phyloP scores from a whole-genome alignment of 805 yeast genomes.

The Kluyveromyces aestuarii region DNA sequence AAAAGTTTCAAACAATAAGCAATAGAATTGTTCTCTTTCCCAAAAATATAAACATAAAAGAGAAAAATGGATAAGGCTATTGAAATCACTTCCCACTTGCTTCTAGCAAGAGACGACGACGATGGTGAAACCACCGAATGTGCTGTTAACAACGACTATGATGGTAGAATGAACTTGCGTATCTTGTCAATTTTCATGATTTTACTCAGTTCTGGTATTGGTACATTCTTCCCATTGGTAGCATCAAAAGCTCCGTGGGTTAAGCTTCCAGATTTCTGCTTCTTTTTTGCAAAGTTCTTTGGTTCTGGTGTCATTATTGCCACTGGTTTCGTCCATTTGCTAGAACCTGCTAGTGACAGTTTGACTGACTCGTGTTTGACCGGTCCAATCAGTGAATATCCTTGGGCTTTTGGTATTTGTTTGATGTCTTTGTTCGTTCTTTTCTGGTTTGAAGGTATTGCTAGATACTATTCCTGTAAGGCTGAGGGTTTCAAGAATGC shows the following conservation, averaged over 20 bases:
- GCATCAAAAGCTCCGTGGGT: constrained; percentile 51
- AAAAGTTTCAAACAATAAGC: no score
- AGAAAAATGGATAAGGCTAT: constrained; percentile 1
- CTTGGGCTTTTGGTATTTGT: constrained; percentile 51
- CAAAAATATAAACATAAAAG: neutral
- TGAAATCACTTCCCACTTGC: neutral
- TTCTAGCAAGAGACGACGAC: constrained; percentile 12
- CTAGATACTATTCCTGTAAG: neutral
- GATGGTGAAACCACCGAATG: constrained; percentile 27
- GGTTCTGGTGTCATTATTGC: constrained; percentile 83
- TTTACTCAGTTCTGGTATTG: constrained; percentile 46
- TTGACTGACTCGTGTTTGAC: constrained; percentile 53
- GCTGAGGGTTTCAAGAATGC: constrained; percentile 31
- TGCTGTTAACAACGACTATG: constrained; percentile 34
- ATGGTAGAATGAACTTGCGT: constrained; percentile 35
- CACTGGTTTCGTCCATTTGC: constrained; percentile 68
- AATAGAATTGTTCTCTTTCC: no score
- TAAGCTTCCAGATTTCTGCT: constrained; percentile 51
- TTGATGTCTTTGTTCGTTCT: constrained; percentile 37
- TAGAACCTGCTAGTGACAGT: constrained; percentile 59
- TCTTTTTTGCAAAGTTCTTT: constrained; percentile 62
- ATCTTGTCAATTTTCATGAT: constrained; percentile 58
- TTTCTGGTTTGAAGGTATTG: constrained; percentile 38
- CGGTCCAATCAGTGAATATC: constrained; percentile 43
- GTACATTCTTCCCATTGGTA: constrained; percentile 53